phyloP scores from a whole-genome alignment of 225 moss, liverwort and hornwort genomes.

The Takakia lepidozioides region DNA sequence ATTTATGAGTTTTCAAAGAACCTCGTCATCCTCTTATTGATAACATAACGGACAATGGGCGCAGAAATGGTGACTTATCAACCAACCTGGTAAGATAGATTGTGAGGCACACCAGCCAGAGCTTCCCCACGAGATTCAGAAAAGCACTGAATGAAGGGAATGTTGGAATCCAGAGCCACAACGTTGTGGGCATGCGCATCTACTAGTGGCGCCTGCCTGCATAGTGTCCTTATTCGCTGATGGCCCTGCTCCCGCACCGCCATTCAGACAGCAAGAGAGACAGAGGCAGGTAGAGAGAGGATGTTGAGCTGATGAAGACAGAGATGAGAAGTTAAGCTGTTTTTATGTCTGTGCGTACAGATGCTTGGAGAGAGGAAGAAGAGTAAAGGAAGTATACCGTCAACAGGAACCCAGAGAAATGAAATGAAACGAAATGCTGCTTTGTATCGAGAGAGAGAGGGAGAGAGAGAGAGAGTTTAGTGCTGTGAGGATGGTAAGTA shows the following conservation, averaged over 20 bases:
- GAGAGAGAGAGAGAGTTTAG: background rate
- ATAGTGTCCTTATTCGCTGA: slow-evolving; percentile 34
- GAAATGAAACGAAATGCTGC: too few species aligned
- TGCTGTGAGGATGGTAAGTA: too few species aligned
- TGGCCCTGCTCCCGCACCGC: slow-evolving; percentile 26
- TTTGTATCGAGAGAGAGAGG: background rate
- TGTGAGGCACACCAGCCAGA: slow-evolving; percentile 40
- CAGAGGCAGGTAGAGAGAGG: background rate
- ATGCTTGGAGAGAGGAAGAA: too few species aligned
- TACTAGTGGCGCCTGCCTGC: slow-evolving; percentile 33
- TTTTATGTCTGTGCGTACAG: too few species aligned
- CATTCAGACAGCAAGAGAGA: background rate
- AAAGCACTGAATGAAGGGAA: slow-evolving; percentile 44
- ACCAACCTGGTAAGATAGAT: slow-evolving; percentile 43
- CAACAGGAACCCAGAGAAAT: too few species aligned
- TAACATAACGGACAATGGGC: too few species aligned
- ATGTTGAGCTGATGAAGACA: background rate
- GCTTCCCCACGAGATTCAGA: slow-evolving; percentile 48
- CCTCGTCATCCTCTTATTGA: too few species aligned
- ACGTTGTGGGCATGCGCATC: slow-evolving; percentile 52
- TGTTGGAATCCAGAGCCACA: slow-evolving; percentile 38
- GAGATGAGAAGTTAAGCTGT: too few species aligned
- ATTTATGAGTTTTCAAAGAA: too few species aligned
- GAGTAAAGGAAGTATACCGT: too few species aligned
- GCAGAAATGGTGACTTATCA: too few species aligned